Evolutionary conservation across 164 flowering plant genomes (phyloP), one percentile per base, ranked within the genome.

Genomic region (Akebia trifoliata): DNA sequence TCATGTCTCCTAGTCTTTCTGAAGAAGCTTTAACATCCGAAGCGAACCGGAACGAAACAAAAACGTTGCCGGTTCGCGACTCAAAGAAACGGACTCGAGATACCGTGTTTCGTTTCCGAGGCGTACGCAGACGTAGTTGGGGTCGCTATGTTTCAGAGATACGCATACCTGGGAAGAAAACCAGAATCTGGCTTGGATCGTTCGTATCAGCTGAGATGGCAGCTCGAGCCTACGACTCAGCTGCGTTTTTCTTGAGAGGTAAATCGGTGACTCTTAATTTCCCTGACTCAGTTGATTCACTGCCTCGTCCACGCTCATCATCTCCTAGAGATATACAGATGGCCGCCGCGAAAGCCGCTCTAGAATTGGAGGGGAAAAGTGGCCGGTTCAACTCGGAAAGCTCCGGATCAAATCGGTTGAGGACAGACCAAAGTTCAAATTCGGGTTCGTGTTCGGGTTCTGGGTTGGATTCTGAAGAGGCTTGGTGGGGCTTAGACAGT

Each of bases 131-230:
- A 18, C 70, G 76, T 10, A 69, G 70, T 48, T 72, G 76, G 76
- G 76, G 76, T 28, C 67, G 76, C 9, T 72, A 65, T 56, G 76
- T 72, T 12, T 72, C 76, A 1, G 76, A 72, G 60, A 72, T 72
- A 59, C 61, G 76, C 38, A 21, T 72, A 2, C 76, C 76, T 4
- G 65, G 64, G 8, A 50, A 54, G 46, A 69, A 72, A 29, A 51
- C 70, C 39, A 66, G 72, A n/a, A 38, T 72, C 40, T 72, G 76
- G 76, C 70, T 72, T 31, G 76, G 76, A 1, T 72, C 76, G 0
- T 72, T 69, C 54, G 32, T 43, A 1, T 65, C 70, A 0, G 55
- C 76, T 1, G 73, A 72, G 49, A 65, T 62, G 73, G 76, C 76
- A 1, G 76, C 76, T 3, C 62, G 73, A 15, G 76, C 76, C 30